phyloP scores from a whole-genome alignment of 441 rosid genomes.

The Jatropha multifida region DNA sequence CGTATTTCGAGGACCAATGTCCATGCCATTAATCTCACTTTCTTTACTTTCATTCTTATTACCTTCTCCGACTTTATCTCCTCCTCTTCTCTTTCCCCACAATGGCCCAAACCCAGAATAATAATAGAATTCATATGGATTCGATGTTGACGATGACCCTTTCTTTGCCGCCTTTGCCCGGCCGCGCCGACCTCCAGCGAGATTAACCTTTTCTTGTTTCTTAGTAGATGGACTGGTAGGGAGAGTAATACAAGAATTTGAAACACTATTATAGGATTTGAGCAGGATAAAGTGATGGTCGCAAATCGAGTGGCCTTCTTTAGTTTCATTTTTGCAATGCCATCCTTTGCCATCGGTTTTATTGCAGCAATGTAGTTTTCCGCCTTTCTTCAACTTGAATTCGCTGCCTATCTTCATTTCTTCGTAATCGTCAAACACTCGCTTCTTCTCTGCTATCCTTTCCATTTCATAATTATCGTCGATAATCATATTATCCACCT shows the following conservation, averaged over 20 bases:
- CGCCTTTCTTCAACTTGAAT: slow-evolving; percentile 22
- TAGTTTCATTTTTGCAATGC: slow-evolving; percentile 36
- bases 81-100: slow-evolving; percentile 61
- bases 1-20: slow-evolving; percentile 19
- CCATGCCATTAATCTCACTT: slow-evolving; percentile 12
- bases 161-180: slow-evolving; percentile 45
- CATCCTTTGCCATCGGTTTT: slow-evolving; percentile 35
- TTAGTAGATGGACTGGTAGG: slow-evolving; percentile 7
- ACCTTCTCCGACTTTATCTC: slow-evolving; percentile 27
- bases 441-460: slow-evolving; percentile 9
- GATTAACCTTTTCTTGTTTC: slow-evolving; percentile 20
- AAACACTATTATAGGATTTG: slow-evolving; percentile 32
- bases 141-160: slow-evolving; percentile 37
- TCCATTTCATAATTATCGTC: slow-evolving; percentile 31
- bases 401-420: slow-evolving; percentile 14
- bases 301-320: slow-evolving; percentile 30
- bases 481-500: slow-evolving; percentile 26
- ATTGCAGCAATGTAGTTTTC: slow-evolving; percentile 23
- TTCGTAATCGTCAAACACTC: slow-evolving; percentile 25
- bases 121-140: slow-evolving; percentile 74
- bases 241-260: slow-evolving; percentile 3
- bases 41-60: slow-evolving; percentile 20
- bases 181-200: slow-evolving; percentile 48
- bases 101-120: slow-evolving; percentile 85
- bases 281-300: slow-evolving; percentile 31